These are phyloP conservation scores for Cladorrhinum samala DNA, from an alignment of 495 filamentous ascomycete species.

Conservation along the genomic window DNA sequence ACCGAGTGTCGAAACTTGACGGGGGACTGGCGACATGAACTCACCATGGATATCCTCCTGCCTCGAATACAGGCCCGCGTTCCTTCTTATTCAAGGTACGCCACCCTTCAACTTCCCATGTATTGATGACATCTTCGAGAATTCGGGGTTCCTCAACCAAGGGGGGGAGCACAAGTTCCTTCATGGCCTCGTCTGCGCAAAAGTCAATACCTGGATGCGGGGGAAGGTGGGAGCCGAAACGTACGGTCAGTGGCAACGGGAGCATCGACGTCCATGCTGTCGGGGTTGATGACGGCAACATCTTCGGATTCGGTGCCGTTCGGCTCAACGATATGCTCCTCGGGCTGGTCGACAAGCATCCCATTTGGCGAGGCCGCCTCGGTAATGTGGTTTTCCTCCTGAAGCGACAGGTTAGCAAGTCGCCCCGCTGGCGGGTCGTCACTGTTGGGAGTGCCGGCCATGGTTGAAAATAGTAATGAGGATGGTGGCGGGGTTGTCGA, in stretches of 20 bases:
- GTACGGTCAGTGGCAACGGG: constrained; percentile 62
- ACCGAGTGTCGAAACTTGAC: constrained; percentile 8
- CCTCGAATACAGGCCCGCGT: constrained; percentile 82
- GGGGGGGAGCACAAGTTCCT: constrained; percentile 58
- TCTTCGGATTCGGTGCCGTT: constrained; percentile 70
- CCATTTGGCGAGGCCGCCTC: constrained; percentile 42
- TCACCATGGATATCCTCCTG: constrained; percentile 82
- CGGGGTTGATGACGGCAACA: constrained; percentile 77
- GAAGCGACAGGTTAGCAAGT: constrained; percentile 24
- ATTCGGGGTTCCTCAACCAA: constrained; percentile 60
- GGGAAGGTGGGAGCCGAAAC: constrained; percentile 20
- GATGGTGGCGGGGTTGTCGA: not conserved
- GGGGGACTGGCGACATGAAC: not conserved
- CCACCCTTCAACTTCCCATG: constrained; percentile 87
- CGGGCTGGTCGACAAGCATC: constrained; percentile 68
- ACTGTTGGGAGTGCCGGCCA: constrained; percentile 3
- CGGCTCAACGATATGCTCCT: constrained; percentile 55
- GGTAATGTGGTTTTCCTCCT: constrained; percentile 34
- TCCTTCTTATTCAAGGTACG: constrained; percentile 63
- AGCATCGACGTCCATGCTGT: constrained; percentile 36
- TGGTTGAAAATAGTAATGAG: not conserved
- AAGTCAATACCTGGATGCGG: constrained; percentile 20
- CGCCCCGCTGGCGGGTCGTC: constrained; percentile 17
- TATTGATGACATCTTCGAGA: constrained; percentile 69
- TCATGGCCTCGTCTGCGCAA: constrained; percentile 72